Conservation (phyloP, 140 eudicot species). For the Bidens hawaiensis region DNA sequence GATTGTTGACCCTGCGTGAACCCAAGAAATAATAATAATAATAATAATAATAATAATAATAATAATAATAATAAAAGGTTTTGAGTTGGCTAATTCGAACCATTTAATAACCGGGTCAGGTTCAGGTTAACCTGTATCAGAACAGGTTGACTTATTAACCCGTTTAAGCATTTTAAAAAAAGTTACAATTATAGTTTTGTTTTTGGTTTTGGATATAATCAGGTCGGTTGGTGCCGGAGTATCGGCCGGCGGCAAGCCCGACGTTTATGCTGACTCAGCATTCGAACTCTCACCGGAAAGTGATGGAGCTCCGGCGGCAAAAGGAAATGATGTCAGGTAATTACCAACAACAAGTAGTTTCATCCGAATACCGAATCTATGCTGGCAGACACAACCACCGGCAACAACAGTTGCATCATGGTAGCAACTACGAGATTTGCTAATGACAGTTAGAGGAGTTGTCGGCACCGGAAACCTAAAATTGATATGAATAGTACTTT, state of each 20-base stretch:
- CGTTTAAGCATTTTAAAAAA: too few relatives aligned
- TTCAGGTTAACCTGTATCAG: too few relatives aligned
- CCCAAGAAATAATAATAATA: too few relatives aligned
- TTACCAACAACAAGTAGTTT: conserved; percentile 4
- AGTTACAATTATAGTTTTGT: too few relatives aligned
- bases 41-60: too few relatives aligned
- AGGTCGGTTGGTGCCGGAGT: conserved; percentile 66
- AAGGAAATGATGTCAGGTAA: conserved; percentile 35
- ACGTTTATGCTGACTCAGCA: conserved; percentile 68
- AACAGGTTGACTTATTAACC: too few relatives aligned
- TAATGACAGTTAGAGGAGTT: conserved; percentile 17
- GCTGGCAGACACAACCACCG: conserved; percentile 23
- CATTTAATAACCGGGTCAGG: too few relatives aligned
- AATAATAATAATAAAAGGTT: too few relatives aligned
- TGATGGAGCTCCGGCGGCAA: conserved; percentile 63
- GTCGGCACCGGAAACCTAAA: background rate
- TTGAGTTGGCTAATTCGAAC: too few relatives aligned
- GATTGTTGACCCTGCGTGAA: too few relatives aligned
- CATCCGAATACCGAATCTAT: conserved; percentile 20
- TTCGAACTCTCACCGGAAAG: conserved; percentile 67
- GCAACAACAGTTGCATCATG: conserved; percentile 5
- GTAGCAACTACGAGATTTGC: conserved; percentile 42
- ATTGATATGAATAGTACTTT: background rate
- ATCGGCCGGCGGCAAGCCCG: conserved; percentile 78
- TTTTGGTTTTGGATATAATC: too few relatives aligned